Evolutionary conservation across 176 grass and related monocot species (phyloP), one percentile per base, ranked within the genome.

Genomic region (Musa beccarii): DNA sequence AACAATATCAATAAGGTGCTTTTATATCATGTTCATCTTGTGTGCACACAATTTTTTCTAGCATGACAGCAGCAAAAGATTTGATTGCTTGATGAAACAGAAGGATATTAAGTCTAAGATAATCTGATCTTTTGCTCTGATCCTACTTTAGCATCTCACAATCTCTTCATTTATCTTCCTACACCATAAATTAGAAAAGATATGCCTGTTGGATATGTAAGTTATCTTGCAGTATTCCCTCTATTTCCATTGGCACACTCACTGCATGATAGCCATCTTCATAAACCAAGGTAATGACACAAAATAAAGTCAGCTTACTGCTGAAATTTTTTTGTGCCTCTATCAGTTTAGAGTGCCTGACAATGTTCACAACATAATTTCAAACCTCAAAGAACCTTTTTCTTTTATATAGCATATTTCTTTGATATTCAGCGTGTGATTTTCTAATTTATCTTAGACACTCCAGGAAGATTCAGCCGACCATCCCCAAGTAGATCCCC

Each of bases 1-100:
- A 49, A 51, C 72, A 51, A 73, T 61, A 50, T 76, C 76, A 49
- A 53, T 69, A 14, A 89, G 84, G 90, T 93, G 83, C 19, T 63
- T 74, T 62, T 34, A 68, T 29, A 77, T 52, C 21, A 43, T 43
- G 34, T 43, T 43, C 34, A 43, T 43, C 4, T 0, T 43, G 5
- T 43, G 4, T 43, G 34, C 34, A 43, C 3, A 34, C 3, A 43
- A 43, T 43, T 43, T 43, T 34, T 43, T 43, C 34, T 43, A 43
- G 34, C 34, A 43, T 43, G 34, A 43, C 34, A 43, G 34, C 34
- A 43, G 34, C 34, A 5, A 43, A 43, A 43, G 34, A 43, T 43
- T 43, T 43, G 34, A 43, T 9, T 65, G 62, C 62, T 23, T 11
- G 62, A 2, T 2, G 11, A 65, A 8, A 65, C 1, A 26, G 8